phyloP scores from a whole-genome alignment of 345 rosid species.

The Aquilaria malaccensis region DNA sequence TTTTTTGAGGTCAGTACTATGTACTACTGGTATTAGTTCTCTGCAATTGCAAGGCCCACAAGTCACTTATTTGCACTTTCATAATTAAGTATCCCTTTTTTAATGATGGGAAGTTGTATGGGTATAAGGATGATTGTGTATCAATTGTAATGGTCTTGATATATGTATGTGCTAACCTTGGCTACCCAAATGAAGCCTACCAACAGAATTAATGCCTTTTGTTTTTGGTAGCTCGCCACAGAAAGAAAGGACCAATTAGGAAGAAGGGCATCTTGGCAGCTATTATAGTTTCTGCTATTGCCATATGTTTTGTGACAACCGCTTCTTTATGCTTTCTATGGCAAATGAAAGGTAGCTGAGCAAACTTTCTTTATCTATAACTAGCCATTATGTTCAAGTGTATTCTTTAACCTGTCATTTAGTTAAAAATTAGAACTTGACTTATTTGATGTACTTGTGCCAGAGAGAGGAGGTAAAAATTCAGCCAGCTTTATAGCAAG shows the following conservation, averaged over 20 bases:
- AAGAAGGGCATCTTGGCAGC: conserved; percentile 20
- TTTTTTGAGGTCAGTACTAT: too few relatives aligned
- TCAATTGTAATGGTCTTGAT: too few relatives aligned
- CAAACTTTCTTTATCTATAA: neutral
- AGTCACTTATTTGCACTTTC: too few relatives aligned
- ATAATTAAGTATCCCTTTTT: too few relatives aligned
- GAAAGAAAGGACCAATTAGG: conserved; percentile 15
- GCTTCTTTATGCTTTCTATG: conserved; percentile 11
- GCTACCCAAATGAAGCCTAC: too few relatives aligned
- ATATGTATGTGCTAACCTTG: too few relatives aligned
- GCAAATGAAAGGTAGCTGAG: conserved; percentile 20
- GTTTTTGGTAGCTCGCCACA: conserved; percentile 19
- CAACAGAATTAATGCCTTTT: neutral
- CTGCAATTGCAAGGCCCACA: too few relatives aligned
- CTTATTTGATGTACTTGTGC: neutral
- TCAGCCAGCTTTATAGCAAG: conserved; percentile 8
- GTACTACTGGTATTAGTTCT: too few relatives aligned
- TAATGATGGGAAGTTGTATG: too few relatives aligned
- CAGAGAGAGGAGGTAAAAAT: conserved; percentile 21
- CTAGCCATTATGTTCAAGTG: conserved; percentile 1
- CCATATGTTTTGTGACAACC: conserved; percentile 12
- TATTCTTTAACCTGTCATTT: neutral
- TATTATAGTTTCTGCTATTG: conserved; percentile 15
- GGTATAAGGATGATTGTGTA: too few relatives aligned
- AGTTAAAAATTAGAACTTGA: neutral